Evolutionary conservation across 345 rosid genomes (phyloP), one percentile per base, ranked within the genome.

Genomic region (Corymbia maculata): DNA sequence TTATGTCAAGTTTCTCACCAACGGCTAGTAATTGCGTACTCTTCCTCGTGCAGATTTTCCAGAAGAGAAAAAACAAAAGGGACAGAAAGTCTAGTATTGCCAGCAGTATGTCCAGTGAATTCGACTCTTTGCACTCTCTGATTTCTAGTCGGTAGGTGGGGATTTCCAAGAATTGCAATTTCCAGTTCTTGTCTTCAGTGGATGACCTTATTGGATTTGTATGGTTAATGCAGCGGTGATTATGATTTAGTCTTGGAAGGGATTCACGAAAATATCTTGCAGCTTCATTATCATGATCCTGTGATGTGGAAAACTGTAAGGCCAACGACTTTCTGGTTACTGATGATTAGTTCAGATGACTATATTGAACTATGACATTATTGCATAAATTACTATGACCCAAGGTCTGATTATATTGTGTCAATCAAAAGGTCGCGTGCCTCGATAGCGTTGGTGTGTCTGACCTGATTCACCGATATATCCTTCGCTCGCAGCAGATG

Each of bases 281-380:
- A 93, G 89, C 98, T 96, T 90, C 94, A 91, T 24, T 98, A 95
- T 92, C 99, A 98, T 92, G 98, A 97, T 95, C 99, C 99, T 15
- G 89, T 93, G 91, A 95, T 98, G 99, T 93, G 93, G 79, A 98
- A 97, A 91, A 97, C 98, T 79, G 61, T 55, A 55, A 55, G 97
- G 88, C 88, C 8, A 61, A 88, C 36, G 42, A 52, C 44, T 86
- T 87, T 82, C 79, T 87, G 80, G 85, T 68, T 85, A 32, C 30
- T 22, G 52, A 42, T 50, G 44, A n/a, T 44, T 59, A 7, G 32
- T 11, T 52, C 30, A 50, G 42, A 88, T 32, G 32, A 88, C 32
- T 11, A 19, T 42, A 19, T 42, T 36, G 42, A 75, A 30, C 24
- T 13, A 30, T 85, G 87, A 85, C 86, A 51, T 9, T 88, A 28